These are phyloP conservation scores for Candida gigantensis DNA, from an alignment of 1,139 yeast genomes.

Conservation along the genomic window DNA sequence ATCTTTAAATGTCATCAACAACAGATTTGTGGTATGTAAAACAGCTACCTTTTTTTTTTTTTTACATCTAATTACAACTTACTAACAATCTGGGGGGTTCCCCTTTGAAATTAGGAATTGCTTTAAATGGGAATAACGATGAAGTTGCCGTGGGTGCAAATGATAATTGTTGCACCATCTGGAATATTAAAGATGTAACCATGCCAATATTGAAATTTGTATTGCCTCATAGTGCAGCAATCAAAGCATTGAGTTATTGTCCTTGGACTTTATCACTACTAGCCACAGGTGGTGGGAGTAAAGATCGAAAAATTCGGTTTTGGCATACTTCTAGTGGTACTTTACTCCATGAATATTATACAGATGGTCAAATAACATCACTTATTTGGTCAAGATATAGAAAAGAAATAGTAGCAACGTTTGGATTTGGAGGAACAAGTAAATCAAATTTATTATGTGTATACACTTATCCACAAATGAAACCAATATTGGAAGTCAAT, in stretches of 20 bases:
- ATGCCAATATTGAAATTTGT: slow-evolving; percentile 46
- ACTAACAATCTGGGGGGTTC: slow-evolving; percentile 16
- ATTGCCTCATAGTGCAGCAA: slow-evolving; percentile 47
- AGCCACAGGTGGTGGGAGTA: slow-evolving; percentile 49
- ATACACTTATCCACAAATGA: slow-evolving; percentile 68
- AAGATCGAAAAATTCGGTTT: slow-evolving; percentile 56
- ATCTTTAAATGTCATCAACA: slow-evolving; percentile 56
- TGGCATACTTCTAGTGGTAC: slow-evolving; percentile 87
- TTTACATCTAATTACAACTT: slow-evolving; percentile 1
- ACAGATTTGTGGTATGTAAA: slow-evolving; percentile 65
- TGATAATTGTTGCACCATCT: slow-evolving; percentile 67
- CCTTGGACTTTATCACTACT: slow-evolving; percentile 45
- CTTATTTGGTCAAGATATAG: slow-evolving; percentile 69
- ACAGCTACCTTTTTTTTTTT: background rate
- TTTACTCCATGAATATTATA: slow-evolving; percentile 51
- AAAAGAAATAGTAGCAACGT: slow-evolving; percentile 72
- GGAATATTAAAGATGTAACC: slow-evolving; percentile 51
- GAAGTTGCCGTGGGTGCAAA: slow-evolving; percentile 73
- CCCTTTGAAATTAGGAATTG: slow-evolving; percentile 58
- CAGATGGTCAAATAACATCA: slow-evolving; percentile 77
- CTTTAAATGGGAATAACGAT: slow-evolving; percentile 47
- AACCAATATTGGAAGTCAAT: slow-evolving; percentile 49
- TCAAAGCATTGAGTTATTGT: slow-evolving; percentile 47
- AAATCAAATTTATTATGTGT: slow-evolving; percentile 52
- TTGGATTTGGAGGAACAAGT: slow-evolving; percentile 69